Base-by-base conservation (phyloP, 1,139 yeast genomes). In the Hyphopichia wangnamkhiaoensis region DNA sequence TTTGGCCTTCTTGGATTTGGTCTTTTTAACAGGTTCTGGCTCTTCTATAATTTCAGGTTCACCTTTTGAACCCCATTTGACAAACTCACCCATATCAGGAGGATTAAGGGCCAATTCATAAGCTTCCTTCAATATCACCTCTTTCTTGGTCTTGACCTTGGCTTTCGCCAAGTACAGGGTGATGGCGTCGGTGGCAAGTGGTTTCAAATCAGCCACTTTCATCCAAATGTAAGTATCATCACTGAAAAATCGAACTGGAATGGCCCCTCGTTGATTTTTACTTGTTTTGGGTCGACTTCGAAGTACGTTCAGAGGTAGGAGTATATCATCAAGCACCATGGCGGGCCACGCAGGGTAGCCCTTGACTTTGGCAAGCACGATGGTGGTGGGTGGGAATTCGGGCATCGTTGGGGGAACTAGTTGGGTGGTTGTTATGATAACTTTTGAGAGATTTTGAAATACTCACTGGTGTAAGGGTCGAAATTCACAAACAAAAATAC, bases 261-360 rank as follows among this genome's bases (percentile, higher is more conserved):
- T 43, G 54, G 43, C 37, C 1, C 49, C 42, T 2, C 55, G 58
- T 18, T 41, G 39, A 30, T 41, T 36, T 45, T 53, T 43, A 37
- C 49, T 51, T 39, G 52, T 50, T 38, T 50, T 79, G 10, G 85
- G 81, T 45, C 71, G 76, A 43, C 70, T 71, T 26, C 60, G 56
- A 31, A 62, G 46, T 21, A 84, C 74, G 47, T 74, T 66, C 9
- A 65, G 72, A 1, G 93, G 91, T 9, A 84, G 64, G 5, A 76
- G 54, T 19, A 71, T 66, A 39, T 67, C 73, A 2, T 83, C 84
- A n/a, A 84, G 70, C 2, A 84, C 79, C 78, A 84, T 80, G 3
- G 89, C 88, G 0, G 93, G 93, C 93, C 93, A 84, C 33, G 87
- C 82, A 6, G 91, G 85, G 54, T 80, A 84, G 5, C 91, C 90